These are phyloP conservation scores for Ramicandelaber brevisporus DNA, from an alignment of 192 early-diverging fungal genomes.

Conservation along the genomic window DNA sequence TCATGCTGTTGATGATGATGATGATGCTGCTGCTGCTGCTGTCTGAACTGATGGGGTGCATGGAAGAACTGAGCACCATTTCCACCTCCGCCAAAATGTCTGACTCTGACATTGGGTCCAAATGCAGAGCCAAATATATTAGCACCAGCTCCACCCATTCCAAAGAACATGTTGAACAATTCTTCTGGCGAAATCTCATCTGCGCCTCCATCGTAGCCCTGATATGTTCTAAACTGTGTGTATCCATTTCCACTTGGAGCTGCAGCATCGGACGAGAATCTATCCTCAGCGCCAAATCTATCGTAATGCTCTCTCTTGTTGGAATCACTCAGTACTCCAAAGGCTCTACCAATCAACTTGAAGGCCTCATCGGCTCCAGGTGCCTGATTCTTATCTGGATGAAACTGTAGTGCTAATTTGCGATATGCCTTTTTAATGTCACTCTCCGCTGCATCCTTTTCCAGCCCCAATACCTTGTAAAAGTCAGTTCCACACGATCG, in stretches of 20 bases:
- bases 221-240: slow-evolving; percentile 7
- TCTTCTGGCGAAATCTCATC: slow-evolving; percentile 83
- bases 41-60: slow-evolving; percentile 1
- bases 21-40: slow-evolving; percentile 18
- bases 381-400: slow-evolving; percentile 89
- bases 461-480: slow-evolving; percentile 56
- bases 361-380: slow-evolving; percentile 93
- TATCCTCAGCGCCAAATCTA: slow-evolving; percentile 40
- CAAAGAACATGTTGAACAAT: slow-evolving; percentile 91
- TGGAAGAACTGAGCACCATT: not conserved
- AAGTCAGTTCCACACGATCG: slow-evolving; percentile 48
- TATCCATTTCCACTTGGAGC: slow-evolving; percentile 11
- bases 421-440: slow-evolving; percentile 90
- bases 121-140: slow-evolving; percentile 18
- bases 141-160: slow-evolving; percentile 28
- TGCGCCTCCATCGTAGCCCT: slow-evolving; percentile 8
- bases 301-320: slow-evolving; percentile 73
- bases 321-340: slow-evolving; percentile 61
- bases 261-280: slow-evolving; percentile 16
- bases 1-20: no score
- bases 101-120: slow-evolving; percentile 4
- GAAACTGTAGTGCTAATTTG: slow-evolving; percentile 78
- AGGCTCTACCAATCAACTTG: slow-evolving; percentile 83
- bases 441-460: slow-evolving; percentile 41
- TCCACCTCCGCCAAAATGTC: slow-evolving; percentile 4